Percentiles rank a stretch among this genome's conserved stretches.
Evolutionary conservation across 306 rosid genomes (phyloP).

Genomic region (Glycine soja): DNA sequence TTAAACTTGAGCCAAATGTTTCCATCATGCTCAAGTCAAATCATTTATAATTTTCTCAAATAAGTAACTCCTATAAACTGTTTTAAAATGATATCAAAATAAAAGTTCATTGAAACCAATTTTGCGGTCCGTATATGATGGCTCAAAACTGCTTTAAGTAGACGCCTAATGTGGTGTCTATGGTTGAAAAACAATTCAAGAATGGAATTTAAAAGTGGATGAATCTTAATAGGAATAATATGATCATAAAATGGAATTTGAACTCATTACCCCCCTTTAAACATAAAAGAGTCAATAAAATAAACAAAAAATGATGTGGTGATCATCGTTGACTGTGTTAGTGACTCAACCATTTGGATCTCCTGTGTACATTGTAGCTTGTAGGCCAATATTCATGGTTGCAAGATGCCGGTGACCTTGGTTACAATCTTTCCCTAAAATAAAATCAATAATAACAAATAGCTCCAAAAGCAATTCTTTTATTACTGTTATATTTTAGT

Average conservation of each 20-base stretch:
- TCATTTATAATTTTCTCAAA: constrained; percentile 37
- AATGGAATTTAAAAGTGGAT: constrained; percentile 6
- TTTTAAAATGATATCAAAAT: constrained; percentile 34
- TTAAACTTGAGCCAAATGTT: constrained; percentile 44
- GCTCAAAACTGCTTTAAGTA: not conserved
- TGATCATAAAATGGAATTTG: constrained; percentile 5
- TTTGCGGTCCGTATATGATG: constrained; percentile 45
- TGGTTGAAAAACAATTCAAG: constrained; percentile 44
- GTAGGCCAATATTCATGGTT: constrained; percentile 21
- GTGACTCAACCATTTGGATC: constrained; percentile 31
- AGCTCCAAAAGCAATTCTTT: constrained; percentile 5
- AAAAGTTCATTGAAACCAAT: constrained; percentile 40
- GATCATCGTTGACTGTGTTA: not conserved
- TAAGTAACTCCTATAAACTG: constrained; percentile 21
- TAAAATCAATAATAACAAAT: not conserved
- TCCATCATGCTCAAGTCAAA: constrained; percentile 49
- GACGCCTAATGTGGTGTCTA: constrained; percentile 47
- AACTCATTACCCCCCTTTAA: not conserved
- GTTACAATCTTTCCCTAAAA: too few relatives aligned
- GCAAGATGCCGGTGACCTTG: too few relatives aligned
- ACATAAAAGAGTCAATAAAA: not conserved
- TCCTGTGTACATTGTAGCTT: constrained; percentile 38
- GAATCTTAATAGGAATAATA: not conserved
- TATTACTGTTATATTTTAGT: not conserved
- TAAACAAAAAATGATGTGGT: not conserved